These are phyloP conservation scores for Monosporascus sp. DNA, from an alignment of 2,329 filamentous ascomycete species.

Conservation along the genomic window DNA sequence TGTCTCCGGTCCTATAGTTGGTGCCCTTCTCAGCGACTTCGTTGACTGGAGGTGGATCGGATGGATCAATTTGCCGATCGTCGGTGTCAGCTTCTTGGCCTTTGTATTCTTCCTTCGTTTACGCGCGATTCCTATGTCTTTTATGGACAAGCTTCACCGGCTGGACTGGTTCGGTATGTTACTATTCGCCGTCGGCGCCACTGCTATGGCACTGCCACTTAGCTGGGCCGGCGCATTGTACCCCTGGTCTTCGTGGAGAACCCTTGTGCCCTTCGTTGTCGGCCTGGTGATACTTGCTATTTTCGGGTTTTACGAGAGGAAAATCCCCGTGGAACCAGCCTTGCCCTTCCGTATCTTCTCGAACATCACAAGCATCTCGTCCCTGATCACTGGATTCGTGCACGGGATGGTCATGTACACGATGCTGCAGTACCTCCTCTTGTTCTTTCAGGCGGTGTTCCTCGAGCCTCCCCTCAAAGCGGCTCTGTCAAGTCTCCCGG, in stretches of 20 bases:
- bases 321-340: conserved; percentile 38
- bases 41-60: conserved; percentile 58
- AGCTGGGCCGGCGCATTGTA: conserved; percentile 56
- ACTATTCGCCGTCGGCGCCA: conserved; percentile 59
- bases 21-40: conserved; percentile 46
- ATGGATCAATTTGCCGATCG: conserved; percentile 58
- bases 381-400: conserved; percentile 4
- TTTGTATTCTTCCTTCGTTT: conserved; percentile 48
- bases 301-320: conserved; percentile 50
- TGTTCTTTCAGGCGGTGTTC: conserved; percentile 47
- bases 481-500: conserved; percentile 51
- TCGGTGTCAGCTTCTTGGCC: conserved; percentile 40
- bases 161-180: conserved; percentile 60
- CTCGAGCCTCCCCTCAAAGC: conserved; percentile 45
- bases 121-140: conserved; percentile 36
- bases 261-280: conserved; percentile 56
- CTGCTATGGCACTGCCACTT: conserved; percentile 1
- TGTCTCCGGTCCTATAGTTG: conserved; percentile 43
- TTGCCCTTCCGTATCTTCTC: conserved; percentile 4
- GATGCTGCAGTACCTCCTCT: conserved; percentile 14
- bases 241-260: conserved; percentile 56
- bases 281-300: conserved; percentile 44
- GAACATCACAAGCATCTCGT: conserved; percentile 16
- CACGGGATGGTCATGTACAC: conserved; percentile 6
- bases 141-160: conserved; percentile 41